phyloP scores from a whole-genome alignment of 2,329 filamentous ascomycete genomes.

The Pestalotiopsis sp. region DNA sequence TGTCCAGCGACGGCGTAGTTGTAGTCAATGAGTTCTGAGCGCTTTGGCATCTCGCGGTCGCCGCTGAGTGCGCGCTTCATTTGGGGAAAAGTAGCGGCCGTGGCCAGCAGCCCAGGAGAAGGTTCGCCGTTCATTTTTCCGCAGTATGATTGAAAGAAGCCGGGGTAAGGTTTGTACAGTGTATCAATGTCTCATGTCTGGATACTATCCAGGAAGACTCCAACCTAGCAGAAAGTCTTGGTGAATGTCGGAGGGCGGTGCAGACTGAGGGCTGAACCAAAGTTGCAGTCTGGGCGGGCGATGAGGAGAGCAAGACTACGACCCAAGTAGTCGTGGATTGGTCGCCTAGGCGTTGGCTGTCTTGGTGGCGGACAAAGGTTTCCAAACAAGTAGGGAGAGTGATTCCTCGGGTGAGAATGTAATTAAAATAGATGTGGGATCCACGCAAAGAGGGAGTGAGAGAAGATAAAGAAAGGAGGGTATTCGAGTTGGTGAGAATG shows the following conservation, averaged over 20 bases:
- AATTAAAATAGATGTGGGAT: not conserved
- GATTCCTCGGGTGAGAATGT: not conserved
- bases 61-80: conserved; percentile 22
- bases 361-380: not conserved
- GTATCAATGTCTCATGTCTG: not conserved
- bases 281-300: not conserved
- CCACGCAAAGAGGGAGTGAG: not conserved
- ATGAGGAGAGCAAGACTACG: not conserved
- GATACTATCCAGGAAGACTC: not conserved
- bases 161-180: not conserved
- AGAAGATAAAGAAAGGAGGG: not conserved
- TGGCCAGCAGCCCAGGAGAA: conserved; percentile 10
- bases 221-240: not conserved
- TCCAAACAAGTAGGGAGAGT: not conserved
- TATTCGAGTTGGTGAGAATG: not conserved
- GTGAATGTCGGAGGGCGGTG: not conserved
- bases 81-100: conserved; percentile 15
- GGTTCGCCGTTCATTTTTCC: conserved; percentile 8
- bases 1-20: conserved; percentile 80
- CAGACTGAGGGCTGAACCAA: not conserved
- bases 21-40: conserved; percentile 66
- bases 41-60: conserved; percentile 49
- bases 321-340: not conserved
- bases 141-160: not conserved
- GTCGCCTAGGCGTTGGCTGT: not conserved